Base-by-base conservation (phyloP, 129 eudicot genomes). In the Silybum marianum region DNA sequence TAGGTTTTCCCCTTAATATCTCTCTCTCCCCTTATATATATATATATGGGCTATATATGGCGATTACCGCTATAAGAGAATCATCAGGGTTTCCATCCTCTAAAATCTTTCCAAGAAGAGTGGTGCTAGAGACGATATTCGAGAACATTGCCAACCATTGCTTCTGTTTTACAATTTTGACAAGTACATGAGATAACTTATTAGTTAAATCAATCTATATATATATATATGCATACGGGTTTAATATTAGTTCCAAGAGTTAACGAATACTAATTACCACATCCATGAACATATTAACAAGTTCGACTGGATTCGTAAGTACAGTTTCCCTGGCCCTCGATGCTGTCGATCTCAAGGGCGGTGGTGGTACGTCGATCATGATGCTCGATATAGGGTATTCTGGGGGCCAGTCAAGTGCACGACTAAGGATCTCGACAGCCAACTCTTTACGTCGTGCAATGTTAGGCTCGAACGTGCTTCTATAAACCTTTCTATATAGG, bases 101-200 rank as follows among this genome's bases (percentile, higher is more conserved):
- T 32, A 32, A 32, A 32, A 32, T 32, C 30, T 78, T 66, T n/a
- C 86, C 92, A 26, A 91, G 81, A 39, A 73, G 83, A 16, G 71
- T 60, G 16, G 90, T 92, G 16, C 66, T 85, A 7, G 96, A 80
- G 44, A 91, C 85, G 74, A 91, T 87, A 51, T 85, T 85, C 2
- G 84, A 81, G 79, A 88, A 91, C 6, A 73, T 71, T 69, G 38
- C 30, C 46, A 89, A 75, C 96, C 96, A 88, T 48, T 87, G 83
- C 0, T 84, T 85, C 96, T 91, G 78, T 34, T 75, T 28, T 73
- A 11, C 36, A 32, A 32, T 4, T 32, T 32, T 32, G 34, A 65
- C 73, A 78, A 78, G 73, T n/a, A 63, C 24, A 9, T 2, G 3
- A 14, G 14, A n/a, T 22, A 32, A 32, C 36, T 23, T 32, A 7